Percentiles rank a stretch among this genome's conserved stretches.
phyloP scores from a whole-genome alignment of 2,329 filamentous ascomycete species.

The Aureobasidium sp. region DNA sequence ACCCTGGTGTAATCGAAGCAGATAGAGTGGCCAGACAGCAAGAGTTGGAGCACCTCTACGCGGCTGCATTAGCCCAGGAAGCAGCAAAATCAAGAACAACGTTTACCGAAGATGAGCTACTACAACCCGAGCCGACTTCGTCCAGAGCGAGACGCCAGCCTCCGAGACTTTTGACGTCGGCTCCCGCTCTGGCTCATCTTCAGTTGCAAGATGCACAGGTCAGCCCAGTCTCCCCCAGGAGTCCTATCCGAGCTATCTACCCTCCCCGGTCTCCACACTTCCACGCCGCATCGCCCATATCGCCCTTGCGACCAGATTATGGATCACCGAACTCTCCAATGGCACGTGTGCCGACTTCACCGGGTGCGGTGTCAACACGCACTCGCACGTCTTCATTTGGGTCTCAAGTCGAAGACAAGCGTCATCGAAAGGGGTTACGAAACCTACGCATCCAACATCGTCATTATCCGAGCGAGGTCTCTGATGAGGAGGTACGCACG shows the following conservation, averaged over 20 bases:
- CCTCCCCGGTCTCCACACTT: slow-evolving; percentile 31
- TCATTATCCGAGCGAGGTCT: slow-evolving; percentile 34
- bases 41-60: slow-evolving; percentile 86
- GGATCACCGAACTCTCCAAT: slow-evolving; percentile 13
- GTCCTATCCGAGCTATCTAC: slow-evolving; percentile 43
- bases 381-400: slow-evolving; percentile 33
- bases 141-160: slow-evolving; percentile 16
- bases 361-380: background rate
- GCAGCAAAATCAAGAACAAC: slow-evolving; percentile 37
- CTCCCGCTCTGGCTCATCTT: slow-evolving; percentile 24
- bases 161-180: slow-evolving; percentile 25
- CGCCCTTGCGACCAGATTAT: slow-evolving; percentile 25
- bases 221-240: slow-evolving; percentile 30
- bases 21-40: slow-evolving; percentile 70
- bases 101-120: slow-evolving; percentile 12
- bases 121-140: background rate
- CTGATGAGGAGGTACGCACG: slow-evolving; percentile 40
- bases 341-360: background rate
- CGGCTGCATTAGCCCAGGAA: slow-evolving; percentile 85
- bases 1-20: slow-evolving; percentile 65
- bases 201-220: slow-evolving; percentile 29
- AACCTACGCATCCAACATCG: slow-evolving; percentile 41
- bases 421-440: slow-evolving; percentile 36
- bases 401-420: slow-evolving; percentile 24
- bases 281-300: slow-evolving; percentile 21